phyloP scores from a whole-genome alignment of 768 basidiomycete genomes.

The Calocybe cyanea region DNA sequence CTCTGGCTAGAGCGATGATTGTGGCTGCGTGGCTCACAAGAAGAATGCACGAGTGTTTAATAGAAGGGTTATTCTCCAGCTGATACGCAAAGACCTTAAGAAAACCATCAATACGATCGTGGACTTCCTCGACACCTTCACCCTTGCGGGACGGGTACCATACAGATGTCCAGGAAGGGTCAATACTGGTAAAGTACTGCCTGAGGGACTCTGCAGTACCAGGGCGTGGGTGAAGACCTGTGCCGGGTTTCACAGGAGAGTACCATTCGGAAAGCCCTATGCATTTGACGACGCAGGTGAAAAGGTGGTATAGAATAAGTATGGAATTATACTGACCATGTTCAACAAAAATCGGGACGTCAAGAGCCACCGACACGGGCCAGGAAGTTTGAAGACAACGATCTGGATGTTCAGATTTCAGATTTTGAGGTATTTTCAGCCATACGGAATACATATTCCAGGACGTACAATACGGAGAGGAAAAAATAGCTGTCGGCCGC shows the following conservation, averaged over 20 bases:
- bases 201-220: conserved; percentile 50
- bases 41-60: conserved; percentile 47
- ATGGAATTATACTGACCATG: conserved; percentile 69
- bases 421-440: not conserved
- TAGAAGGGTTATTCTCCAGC: conserved; percentile 40
- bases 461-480: conserved; percentile 78
- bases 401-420: conserved; percentile 39
- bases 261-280: conserved; percentile 78
- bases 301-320: no score
- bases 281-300: no score
- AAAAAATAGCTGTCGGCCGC: conserved; percentile 75
- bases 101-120: conserved; percentile 54
- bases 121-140: conserved; percentile 60
- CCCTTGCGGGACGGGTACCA: conserved; percentile 73
- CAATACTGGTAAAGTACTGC: conserved; percentile 55
- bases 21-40: conserved; percentile 78
- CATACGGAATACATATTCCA: not conserved
- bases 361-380: conserved; percentile 58
- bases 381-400: conserved; percentile 82
- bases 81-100: conserved; percentile 47
- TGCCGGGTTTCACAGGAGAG: conserved; percentile 60
- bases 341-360: conserved; percentile 71
- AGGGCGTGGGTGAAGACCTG: conserved; percentile 77
- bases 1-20: conserved; percentile 59
- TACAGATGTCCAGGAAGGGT: conserved; percentile 59